These are phyloP conservation scores for Ascochyta viciae-villosae DNA, from an alignment of 2,329 filamentous ascomycete genomes.

Conservation along the genomic window DNA sequence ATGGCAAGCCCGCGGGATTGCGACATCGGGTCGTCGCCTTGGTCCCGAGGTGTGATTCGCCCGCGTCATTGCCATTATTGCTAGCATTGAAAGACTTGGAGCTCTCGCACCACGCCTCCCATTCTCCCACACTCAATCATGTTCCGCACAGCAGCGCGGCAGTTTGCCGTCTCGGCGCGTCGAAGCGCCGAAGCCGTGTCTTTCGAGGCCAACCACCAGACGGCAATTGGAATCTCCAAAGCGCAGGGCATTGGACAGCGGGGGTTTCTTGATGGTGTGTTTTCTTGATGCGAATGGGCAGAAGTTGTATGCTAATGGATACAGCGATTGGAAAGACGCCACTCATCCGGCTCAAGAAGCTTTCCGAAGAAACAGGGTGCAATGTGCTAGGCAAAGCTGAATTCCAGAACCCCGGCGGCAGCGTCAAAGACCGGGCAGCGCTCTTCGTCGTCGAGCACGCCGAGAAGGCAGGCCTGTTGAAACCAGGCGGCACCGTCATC, in stretches of 20 bases:
- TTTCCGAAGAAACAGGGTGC: slow-evolving; percentile 91
- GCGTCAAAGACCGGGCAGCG: slow-evolving; percentile 94
- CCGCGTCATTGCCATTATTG: background rate
- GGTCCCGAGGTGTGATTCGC: slow-evolving; percentile 12
- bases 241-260: slow-evolving; percentile 81
- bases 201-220: slow-evolving; percentile 60
- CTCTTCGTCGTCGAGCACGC: slow-evolving; percentile 94
- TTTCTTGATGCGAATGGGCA: background rate
- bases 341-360: slow-evolving; percentile 84
- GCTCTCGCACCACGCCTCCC: background rate
- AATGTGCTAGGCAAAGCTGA: slow-evolving; percentile 95
- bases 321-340: slow-evolving; percentile 97
- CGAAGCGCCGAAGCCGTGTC: slow-evolving; percentile 59
- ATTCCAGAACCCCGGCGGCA: slow-evolving; percentile 97
- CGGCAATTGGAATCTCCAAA: slow-evolving; percentile 76
- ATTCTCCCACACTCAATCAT: slow-evolving; percentile 53
- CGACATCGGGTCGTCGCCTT: slow-evolving; percentile 19
- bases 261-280: slow-evolving; percentile 76
- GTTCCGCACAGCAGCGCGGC: slow-evolving; percentile 73
- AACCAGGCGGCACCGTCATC: slow-evolving; percentile 89
- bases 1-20: slow-evolving; percentile 7
- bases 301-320: slow-evolving; percentile 5
- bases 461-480: slow-evolving; percentile 83
- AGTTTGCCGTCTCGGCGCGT: slow-evolving; percentile 69
- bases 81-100: slow-evolving; percentile 5